Percentiles rank a stretch among this genome's conserved stretches.
Conservation (phyloP, 1,284 basidiomycete genomes). For the Naganishia sp. region DNA sequence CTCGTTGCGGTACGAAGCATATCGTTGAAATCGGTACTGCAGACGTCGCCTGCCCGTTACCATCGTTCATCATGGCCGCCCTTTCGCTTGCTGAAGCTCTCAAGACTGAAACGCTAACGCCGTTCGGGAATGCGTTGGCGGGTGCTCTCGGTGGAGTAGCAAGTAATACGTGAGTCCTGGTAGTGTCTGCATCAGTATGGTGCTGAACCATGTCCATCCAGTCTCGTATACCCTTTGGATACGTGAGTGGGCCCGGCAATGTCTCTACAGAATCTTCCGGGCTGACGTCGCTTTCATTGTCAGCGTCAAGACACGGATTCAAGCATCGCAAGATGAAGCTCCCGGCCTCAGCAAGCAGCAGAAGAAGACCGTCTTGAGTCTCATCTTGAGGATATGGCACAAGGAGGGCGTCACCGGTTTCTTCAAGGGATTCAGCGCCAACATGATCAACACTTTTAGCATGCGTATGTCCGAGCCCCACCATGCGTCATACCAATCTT, state of each 20-base stretch:
- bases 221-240: slow-evolving; percentile 93
- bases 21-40: background rate
- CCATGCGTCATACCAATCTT: background rate
- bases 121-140: slow-evolving; percentile 88
- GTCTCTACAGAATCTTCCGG: background rate
- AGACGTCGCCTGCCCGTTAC: background rate
- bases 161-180: slow-evolving; percentile 76
- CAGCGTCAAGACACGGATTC: slow-evolving; percentile 94
- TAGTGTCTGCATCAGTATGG: background rate
- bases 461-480: slow-evolving; percentile 67
- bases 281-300: background rate
- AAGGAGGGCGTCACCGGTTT: slow-evolving; percentile 78
- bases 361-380: slow-evolving; percentile 59
- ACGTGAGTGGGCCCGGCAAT: slow-evolving; percentile 54
- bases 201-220: slow-evolving; percentile 45
- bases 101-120: slow-evolving; percentile 64
- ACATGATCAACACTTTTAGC: slow-evolving; percentile 97
- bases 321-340: slow-evolving; percentile 59
- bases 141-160: slow-evolving; percentile 93
- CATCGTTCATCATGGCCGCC: slow-evolving; percentile 8
- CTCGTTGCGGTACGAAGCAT: background rate
- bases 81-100: slow-evolving; percentile 26
- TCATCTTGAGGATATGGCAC: slow-evolving; percentile 70
- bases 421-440: slow-evolving; percentile 94
- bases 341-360: slow-evolving; percentile 37